Evolutionary conservation across 176 grass and related monocot species (phyloP), one percentile per base, ranked within the genome.

Genomic region (Zea luxurians): DNA sequence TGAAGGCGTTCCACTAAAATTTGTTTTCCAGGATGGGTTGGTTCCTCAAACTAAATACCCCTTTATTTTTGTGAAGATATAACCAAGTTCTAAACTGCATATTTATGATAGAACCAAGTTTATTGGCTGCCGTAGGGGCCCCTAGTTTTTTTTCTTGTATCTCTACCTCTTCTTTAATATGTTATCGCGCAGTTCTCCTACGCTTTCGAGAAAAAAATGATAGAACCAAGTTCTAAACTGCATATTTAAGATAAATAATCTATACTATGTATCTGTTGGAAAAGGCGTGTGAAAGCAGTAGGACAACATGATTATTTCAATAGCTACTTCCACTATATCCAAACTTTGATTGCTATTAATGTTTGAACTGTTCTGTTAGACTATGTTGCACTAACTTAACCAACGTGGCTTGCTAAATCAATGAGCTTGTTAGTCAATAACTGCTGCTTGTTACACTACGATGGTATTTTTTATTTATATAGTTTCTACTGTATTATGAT

Each of bases 301-400:
- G 3, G 2, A 3, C 63, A 59, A 34, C 43, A 27, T 48, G 0
- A 40, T 7, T 59, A 59, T 38, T 40, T 10, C 18, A 84, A 73
- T 66, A 61, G 20, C 37, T n/a, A 77, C 27, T 64, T 10, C 13
- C 13, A 8, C 52, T n/a, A 35, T 81, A 46, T 64, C 64, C 16
- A 16, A 73, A n/a, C 45, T 68, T 70, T 44, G 13, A n/a, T 42
- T 66, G 47, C 42, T 38, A 9, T 74, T 74, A 52, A 48, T 17
- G 36, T 59, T 75, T 49, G 0, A 2, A 49, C 77, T 44, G 6
- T 42, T 47, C 27, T 74, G 16, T 68, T 69, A 61, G 69, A 69
- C 50, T 66, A 36, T 15, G 44, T 36, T 7, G 13, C 4, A 49
- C 35, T 43, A 42, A n/a, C 75, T 59, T 66, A 68, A 6, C 21